Evolutionary conservation across 192 early-diverging fungal genomes (phyloP).

Genomic region (Phlyctochytrium arcticum): DNA sequence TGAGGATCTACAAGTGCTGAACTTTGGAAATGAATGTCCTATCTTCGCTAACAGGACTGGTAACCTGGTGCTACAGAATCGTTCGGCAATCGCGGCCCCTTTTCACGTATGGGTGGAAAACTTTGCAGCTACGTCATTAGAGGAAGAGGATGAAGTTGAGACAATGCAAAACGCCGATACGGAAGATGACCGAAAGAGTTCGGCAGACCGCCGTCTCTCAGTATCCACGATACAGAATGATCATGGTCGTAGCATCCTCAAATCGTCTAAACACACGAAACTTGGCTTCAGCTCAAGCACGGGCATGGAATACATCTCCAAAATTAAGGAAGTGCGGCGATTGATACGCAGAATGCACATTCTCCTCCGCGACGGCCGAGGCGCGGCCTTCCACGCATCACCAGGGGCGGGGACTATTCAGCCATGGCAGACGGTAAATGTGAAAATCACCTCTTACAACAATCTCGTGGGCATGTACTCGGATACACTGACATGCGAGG

Average conservation of each 20-base stretch:
- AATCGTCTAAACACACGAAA: constrained; percentile 25
- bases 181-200: neutral
- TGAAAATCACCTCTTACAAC: constrained; percentile 44
- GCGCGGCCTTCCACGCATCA: constrained; percentile 44
- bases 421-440: constrained; percentile 40
- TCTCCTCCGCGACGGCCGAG: constrained; percentile 44
- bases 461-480: constrained; percentile 47
- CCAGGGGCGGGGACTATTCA: constrained; percentile 33
- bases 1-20: constrained; percentile 11
- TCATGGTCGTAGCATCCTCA: neutral
- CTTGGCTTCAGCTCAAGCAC: constrained; percentile 46
- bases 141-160: constrained; percentile 16
- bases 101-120: constrained; percentile 40
- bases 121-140: constrained; percentile 29
- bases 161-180: neutral
- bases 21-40: constrained; percentile 45
- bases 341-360: constrained; percentile 38
- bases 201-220: neutral
- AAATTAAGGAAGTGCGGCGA: constrained; percentile 36
- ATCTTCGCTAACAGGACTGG: constrained; percentile 38
- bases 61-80: constrained; percentile 37
- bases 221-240: neutral
- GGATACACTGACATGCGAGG: constrained; percentile 38
- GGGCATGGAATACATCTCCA: constrained; percentile 41
- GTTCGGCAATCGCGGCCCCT: constrained; percentile 33